Conservation (phyloP, 1,284 basidiomycete species). For the Puccinia hordei region DNA sequence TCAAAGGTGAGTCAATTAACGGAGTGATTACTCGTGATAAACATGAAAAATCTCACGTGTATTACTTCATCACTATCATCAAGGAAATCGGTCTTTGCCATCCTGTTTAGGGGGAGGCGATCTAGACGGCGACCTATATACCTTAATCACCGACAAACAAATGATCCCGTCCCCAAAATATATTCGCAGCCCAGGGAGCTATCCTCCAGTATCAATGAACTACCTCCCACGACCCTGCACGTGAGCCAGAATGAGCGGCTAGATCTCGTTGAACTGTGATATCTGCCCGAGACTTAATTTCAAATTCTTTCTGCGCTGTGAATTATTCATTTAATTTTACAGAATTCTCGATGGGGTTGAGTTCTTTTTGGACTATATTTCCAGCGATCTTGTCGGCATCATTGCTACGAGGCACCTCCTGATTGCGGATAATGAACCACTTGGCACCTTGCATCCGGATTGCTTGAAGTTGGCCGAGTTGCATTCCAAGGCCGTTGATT, state of each 20-base stretch:
- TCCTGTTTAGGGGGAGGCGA: slow-evolving; percentile 73
- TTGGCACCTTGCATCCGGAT: slow-evolving; percentile 64
- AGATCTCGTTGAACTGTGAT: neutral
- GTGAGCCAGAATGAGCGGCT: neutral
- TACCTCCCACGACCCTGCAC: slow-evolving; percentile 65
- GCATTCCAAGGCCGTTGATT: slow-evolving; percentile 68
- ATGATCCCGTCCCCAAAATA: slow-evolving; percentile 63
- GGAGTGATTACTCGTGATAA: neutral
- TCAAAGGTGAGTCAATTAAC: slow-evolving; percentile 63
- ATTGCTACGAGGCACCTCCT: slow-evolving; percentile 66
- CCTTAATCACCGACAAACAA: slow-evolving; percentile 62
- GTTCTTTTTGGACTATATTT: slow-evolving; percentile 73
- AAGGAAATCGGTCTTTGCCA: slow-evolving; percentile 68
- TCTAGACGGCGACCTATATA: slow-evolving; percentile 68
- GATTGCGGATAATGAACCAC: slow-evolving; percentile 68
- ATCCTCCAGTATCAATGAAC: slow-evolving; percentile 64
- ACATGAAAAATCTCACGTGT: neutral
- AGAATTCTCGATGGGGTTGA: slow-evolving; percentile 70
- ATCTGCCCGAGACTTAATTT: neutral
- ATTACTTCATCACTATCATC: neutral
- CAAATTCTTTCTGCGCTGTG: neutral
- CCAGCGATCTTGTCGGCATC: slow-evolving; percentile 66
- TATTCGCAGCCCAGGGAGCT: slow-evolving; percentile 64
- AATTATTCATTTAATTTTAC: neutral
- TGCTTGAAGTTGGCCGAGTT: slow-evolving; percentile 69